phyloP scores from a whole-genome alignment of 257 asterid species.

The Dorcoceras hygrometricum region DNA sequence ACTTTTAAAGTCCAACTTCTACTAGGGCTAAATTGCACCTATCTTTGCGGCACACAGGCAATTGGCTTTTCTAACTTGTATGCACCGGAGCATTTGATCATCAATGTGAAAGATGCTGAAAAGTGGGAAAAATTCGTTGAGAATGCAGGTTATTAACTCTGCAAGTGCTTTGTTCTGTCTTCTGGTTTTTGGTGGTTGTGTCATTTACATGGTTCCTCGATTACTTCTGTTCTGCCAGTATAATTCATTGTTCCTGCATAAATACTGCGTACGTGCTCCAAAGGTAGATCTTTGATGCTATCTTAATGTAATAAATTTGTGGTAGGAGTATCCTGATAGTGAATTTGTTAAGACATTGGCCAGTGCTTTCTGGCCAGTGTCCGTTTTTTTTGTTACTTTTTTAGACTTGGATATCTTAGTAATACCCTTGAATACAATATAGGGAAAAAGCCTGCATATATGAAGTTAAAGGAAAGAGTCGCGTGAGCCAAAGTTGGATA shows the following conservation, averaged over 20 bases:
- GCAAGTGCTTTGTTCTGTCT: background rate
- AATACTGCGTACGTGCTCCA: background rate
- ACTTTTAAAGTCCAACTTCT: constrained; percentile 8
- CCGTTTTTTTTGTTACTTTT: no score
- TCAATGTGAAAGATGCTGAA: constrained; percentile 91
- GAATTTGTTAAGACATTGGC: no score
- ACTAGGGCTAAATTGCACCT: constrained; percentile 14
- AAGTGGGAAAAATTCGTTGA: constrained; percentile 84
- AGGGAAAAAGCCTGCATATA: no score
- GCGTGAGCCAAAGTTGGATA: no score
- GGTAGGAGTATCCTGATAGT: background rate
- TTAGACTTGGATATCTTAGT: no score
- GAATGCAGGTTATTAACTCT: constrained; percentile 97
- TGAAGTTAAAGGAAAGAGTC: no score
- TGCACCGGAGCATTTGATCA: constrained; percentile 95
- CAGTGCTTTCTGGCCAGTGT: no score
- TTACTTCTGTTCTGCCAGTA: constrained; percentile 10
- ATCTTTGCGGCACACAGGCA: constrained; percentile 52
- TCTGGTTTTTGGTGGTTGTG: constrained; percentile 1
- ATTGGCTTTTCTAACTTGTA: constrained; percentile 78
- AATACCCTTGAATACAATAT: no score
- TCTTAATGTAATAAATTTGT: background rate
- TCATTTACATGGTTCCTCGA: background rate
- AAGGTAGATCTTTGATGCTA: background rate
- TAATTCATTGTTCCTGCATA: background rate